Conservation (phyloP, 768 basidiomycete species). For the Flagelloscypha sp. region DNA sequence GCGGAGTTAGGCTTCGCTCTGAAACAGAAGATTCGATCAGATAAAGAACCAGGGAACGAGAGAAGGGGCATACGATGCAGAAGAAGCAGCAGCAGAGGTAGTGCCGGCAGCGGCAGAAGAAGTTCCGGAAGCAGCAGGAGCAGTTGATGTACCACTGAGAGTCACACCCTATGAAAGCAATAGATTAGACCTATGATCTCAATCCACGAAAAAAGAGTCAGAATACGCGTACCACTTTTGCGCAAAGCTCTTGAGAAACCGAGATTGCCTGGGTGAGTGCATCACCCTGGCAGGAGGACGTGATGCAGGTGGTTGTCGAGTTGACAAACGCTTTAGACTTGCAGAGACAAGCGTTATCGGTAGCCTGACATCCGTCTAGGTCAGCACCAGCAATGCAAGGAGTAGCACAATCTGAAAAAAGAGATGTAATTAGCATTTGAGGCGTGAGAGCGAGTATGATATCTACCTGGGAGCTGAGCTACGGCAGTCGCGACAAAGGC, state of each 20-base stretch:
- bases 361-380: conserved; percentile 33
- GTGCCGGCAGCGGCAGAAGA: conserved; percentile 12
- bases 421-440: not conserved
- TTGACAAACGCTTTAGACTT: conserved; percentile 34
- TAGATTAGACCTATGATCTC: conserved; percentile 1
- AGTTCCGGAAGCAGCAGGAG: conserved; percentile 17
- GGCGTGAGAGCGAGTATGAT: not conserved
- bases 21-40: conserved; percentile 8
- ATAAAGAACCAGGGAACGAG: conserved; percentile 4
- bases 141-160: conserved; percentile 27
- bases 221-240: conserved; percentile 36
- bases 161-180: conserved; percentile 40
- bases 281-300: conserved; percentile 31
- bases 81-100: conserved; percentile 8
- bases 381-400: conserved; percentile 39
- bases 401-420: conserved; percentile 38
- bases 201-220: not conserved
- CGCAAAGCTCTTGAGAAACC: conserved; percentile 35
- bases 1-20: conserved; percentile 14
- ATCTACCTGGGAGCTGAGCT: conserved; percentile 30
- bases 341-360: conserved; percentile 58
- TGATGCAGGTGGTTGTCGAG: conserved; percentile 41
- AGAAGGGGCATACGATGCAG: not conserved
- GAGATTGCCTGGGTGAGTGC: conserved; percentile 39
- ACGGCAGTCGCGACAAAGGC: conserved; percentile 32